These are phyloP conservation scores for Beta lomatogona DNA, from an alignment of 179 eudicot genomes.

Conservation along the genomic window DNA sequence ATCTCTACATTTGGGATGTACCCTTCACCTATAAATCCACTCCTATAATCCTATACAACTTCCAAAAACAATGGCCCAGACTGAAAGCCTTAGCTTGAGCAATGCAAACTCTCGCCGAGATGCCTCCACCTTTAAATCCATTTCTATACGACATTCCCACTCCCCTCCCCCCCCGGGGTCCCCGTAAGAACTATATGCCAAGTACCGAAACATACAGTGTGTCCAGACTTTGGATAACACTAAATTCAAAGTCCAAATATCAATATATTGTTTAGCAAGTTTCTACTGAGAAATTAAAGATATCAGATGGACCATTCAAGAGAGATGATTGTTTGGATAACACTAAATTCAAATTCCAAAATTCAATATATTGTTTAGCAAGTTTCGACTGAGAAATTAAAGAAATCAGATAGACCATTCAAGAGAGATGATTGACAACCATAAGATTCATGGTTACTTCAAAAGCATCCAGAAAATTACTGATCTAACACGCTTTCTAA, in stretches of 20 bases:
- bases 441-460: background rate
- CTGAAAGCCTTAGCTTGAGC: background rate
- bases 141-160: background rate
- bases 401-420: background rate
- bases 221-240: too few species aligned
- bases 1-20: background rate
- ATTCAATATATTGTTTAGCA: background rate
- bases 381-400: background rate
- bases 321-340: background rate
- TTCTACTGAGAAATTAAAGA: too few species aligned
- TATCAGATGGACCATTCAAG: background rate
- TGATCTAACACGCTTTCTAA: constrained; percentile 12
- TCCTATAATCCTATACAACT: background rate
- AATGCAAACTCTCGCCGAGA: background rate
- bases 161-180: background rate
- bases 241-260: background rate
- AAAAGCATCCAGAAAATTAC: background rate
- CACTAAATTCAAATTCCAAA: too few species aligned
- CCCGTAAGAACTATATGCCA: background rate
- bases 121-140: background rate
- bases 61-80: background rate
- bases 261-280: background rate
- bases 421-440: background rate
- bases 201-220: background rate
- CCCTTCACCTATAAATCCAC: background rate